A percentile compares a stretch with the other conserved stretches of the same genome.
phyloP scores from a whole-genome alignment of 805 yeast species.

The Blastobotrys attinorum region DNA sequence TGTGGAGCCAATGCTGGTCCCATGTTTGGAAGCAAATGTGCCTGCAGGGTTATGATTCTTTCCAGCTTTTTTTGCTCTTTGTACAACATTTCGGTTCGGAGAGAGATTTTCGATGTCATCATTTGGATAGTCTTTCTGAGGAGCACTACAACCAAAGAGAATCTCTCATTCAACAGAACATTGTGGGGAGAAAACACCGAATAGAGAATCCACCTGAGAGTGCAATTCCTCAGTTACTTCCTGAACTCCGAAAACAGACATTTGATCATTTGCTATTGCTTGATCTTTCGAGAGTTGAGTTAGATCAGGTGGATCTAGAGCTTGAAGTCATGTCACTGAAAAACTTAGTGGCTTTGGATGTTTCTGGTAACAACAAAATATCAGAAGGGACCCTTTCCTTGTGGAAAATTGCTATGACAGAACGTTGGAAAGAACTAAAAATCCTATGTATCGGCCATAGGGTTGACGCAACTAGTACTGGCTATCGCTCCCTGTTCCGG shows the following conservation, averaged over 20 bases:
- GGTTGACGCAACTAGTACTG: background rate
- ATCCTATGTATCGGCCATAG: constrained; percentile 12
- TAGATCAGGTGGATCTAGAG: background rate
- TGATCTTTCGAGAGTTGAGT: constrained; percentile 7
- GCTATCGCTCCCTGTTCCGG: background rate
- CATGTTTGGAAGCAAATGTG: constrained; percentile 14
- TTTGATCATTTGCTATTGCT: constrained; percentile 7
- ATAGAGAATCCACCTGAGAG: too few species aligned
- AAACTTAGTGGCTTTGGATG: constrained; percentile 14
- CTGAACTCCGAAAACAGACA: too few species aligned
- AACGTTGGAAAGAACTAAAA: constrained; percentile 9
- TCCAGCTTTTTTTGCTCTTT: constrained; percentile 11
- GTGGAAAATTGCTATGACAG: constrained; percentile 12
- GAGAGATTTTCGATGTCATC: constrained; percentile 11
- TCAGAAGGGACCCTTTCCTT: constrained; percentile 6
- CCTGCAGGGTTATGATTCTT: constrained; percentile 12
- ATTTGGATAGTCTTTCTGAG: background rate
- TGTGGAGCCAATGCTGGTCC: constrained; percentile 7
- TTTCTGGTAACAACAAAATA: constrained; percentile 1
- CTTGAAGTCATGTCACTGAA: constrained; percentile 3
- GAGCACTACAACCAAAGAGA: background rate
- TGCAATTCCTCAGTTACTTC: too few species aligned
- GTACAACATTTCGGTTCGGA: constrained; percentile 7
- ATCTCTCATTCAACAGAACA: background rate
- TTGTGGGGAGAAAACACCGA: constrained; percentile 10